Evolutionary conservation across 2,329 filamentous ascomycete genomes (phyloP), one percentile per base, ranked within the genome.

Genomic region (Neonectria coccinea): DNA sequence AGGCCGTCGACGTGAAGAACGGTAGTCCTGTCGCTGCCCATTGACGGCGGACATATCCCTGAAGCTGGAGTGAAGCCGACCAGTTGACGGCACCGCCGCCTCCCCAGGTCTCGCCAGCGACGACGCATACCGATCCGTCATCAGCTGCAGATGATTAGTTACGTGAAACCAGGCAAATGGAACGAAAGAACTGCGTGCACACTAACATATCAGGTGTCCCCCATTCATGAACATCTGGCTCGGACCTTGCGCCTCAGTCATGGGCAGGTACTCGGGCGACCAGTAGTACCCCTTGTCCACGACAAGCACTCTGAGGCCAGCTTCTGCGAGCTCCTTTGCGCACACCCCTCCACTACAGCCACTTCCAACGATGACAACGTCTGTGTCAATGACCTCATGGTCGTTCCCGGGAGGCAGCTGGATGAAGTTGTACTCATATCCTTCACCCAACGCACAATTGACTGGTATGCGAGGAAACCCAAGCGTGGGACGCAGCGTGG

Each of bases 1-100:
- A 96, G 18, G 89, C 89, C 0, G 83, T 78, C 0, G 88, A 88
- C 0, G 86, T 88, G 74, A 95, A 94, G 71, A 94, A 90, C 0
- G 85, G 83, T 16, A 96, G 80, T 0, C 88, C 87, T 52, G 86
- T 80, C 1, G 45, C 55, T 0, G 91, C 88, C 92, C 93, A 97
- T 78, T 95, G 91, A 65, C 87, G 82, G 2, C 92, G 86, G 2
- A 96, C 91, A 67, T 84, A 91, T 11, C 85, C 87, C 73, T 93
- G 91, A 0, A 91, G 91, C 69, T 84, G 80, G 59, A 86, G 77
- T 31, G 78, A 77, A 14, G 83, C 84, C 67, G 81, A 89, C 92
- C 92, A 96, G 76, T 96, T 96, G 67, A 96, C 79, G 0, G 91
- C 91, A 4, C 92, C 92, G 41, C 92, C 92, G 22, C 92, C 92